Percentiles rank a stretch among this genome's conserved stretches.
phyloP scores from a whole-genome alignment of 495 filamentous ascomycete genomes.

The Terfezia boudieri region DNA sequence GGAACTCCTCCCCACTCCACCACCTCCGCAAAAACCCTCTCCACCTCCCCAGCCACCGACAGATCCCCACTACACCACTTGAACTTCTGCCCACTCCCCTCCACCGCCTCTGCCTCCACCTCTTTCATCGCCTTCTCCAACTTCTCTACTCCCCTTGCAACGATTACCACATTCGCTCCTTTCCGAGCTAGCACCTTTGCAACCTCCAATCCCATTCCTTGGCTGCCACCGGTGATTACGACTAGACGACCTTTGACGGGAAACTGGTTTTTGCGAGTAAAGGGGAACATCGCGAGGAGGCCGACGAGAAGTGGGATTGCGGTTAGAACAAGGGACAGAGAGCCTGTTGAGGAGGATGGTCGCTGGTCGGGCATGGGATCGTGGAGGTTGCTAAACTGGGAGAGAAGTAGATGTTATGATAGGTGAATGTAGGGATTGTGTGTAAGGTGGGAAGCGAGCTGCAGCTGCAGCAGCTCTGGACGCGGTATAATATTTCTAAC shows the following conservation, averaged over 20 bases:
- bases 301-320: conserved; percentile 14
- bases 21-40: conserved; percentile 44
- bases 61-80: conserved; percentile 70
- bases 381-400: too few relatives aligned
- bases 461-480: too few relatives aligned
- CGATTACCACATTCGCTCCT: conserved; percentile 70
- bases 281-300: conserved; percentile 40
- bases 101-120: conserved; percentile 38
- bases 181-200: conserved; percentile 52
- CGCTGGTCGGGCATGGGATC: too few relatives aligned
- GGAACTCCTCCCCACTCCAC: conserved; percentile 54
- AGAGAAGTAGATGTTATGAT: too few relatives aligned
- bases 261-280: conserved; percentile 49
- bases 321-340: conserved; percentile 18
- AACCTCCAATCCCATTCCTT: conserved; percentile 66
- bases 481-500: too few relatives aligned
- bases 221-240: conserved; percentile 74
- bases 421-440: too few relatives aligned
- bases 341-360: not conserved
- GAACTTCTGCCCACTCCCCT: conserved; percentile 50
- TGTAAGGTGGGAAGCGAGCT: too few relatives aligned
- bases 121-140: conserved; percentile 49
- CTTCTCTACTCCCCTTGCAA: conserved; percentile 52
- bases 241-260: conserved; percentile 64
- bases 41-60: conserved; percentile 40